Evolutionary conservation across 1,284 basidiomycete genomes (phyloP), one percentile per base, ranked within the genome.

Genomic region (Xanthoconium separans): DNA sequence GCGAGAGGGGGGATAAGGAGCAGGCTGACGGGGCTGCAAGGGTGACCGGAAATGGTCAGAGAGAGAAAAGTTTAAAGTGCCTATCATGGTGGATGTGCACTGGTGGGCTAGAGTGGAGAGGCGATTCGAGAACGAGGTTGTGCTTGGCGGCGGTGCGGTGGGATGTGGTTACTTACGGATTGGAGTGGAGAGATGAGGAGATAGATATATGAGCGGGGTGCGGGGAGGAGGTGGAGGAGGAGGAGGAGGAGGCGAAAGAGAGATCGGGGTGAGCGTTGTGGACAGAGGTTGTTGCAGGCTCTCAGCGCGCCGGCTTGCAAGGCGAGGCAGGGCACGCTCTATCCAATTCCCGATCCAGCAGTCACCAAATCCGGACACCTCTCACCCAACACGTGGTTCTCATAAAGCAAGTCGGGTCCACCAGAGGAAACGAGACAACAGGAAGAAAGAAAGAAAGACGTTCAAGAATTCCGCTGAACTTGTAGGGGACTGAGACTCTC

Each of bases 311-410:
- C 66, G 64, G 63, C 53, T 56, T 64, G 64, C 46, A 53, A 61
- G 65, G 65, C 57, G 68, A 70, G 65, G 65, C 65, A 70, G 65
- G 65, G 64, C 65, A 66, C 55, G 67, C 65, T 52, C 62, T 57
- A 54, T 60, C 61, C 61, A 48, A 55, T 66, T 63, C 65, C 65
- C 68, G 67, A 70, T 70, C 62, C 56, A 57, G 58, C 51, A 53
- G 44, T 6, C n/a, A 2, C 63, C 60, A 53, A 47, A 56, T 65
- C 43, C 7, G 61, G 64, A 16, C 50, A 62, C 62, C 55, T 66
- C 64, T 64, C 64, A 47, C 24, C 9, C 58, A 64, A 69, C 64
- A 65, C 65, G 65, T 66, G 65, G 65, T 39, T 31, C 55, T 52
- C 46, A 61, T 50, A 50, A 46, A 47, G 39, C 55, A 62, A 31